These are phyloP conservation scores for Apiospora sp. DNA, from an alignment of 2,329 filamentous ascomycete genomes.

Conservation along the genomic window DNA sequence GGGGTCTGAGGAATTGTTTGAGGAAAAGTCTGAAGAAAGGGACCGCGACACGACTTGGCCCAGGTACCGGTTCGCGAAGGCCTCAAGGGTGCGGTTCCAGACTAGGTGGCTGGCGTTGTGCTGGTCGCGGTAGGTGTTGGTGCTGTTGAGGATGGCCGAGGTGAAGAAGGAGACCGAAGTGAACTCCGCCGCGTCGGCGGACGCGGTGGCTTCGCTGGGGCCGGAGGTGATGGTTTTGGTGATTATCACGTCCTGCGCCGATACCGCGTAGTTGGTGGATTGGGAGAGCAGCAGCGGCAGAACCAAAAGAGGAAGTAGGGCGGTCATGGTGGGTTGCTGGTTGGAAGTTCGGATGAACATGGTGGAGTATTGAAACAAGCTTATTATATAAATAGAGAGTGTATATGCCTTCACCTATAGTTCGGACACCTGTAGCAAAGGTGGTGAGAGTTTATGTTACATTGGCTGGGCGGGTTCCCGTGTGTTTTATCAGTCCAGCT, in stretches of 20 bases:
- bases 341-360: not conserved
- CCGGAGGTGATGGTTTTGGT: conserved; percentile 31
- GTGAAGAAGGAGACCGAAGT: conserved; percentile 49
- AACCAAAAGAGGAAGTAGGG: not conserved
- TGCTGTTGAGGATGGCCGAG: conserved; percentile 68
- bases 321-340: not conserved
- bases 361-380: not conserved
- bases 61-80: conserved; percentile 62
- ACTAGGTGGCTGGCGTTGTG: conserved; percentile 66
- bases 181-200: conserved; percentile 41
- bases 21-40: too few relatives aligned
- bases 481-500: not conserved
- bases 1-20: not conserved
- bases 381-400: not conserved
- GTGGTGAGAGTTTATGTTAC: not conserved
- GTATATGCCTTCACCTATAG: not conserved
- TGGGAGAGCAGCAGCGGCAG: conserved; percentile 22
- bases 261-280: conserved; percentile 33
- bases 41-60: conserved; percentile 26
- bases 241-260: conserved; percentile 33
- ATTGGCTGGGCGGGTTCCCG: not conserved
- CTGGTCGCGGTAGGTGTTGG: conserved; percentile 69
- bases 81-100: conserved; percentile 71
- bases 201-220: conserved; percentile 34
- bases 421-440: not conserved